These are phyloP conservation scores for Hemisphaericaspora xylofermentans DNA, from an alignment of 1,139 yeast genomes.

Conservation along the genomic window DNA sequence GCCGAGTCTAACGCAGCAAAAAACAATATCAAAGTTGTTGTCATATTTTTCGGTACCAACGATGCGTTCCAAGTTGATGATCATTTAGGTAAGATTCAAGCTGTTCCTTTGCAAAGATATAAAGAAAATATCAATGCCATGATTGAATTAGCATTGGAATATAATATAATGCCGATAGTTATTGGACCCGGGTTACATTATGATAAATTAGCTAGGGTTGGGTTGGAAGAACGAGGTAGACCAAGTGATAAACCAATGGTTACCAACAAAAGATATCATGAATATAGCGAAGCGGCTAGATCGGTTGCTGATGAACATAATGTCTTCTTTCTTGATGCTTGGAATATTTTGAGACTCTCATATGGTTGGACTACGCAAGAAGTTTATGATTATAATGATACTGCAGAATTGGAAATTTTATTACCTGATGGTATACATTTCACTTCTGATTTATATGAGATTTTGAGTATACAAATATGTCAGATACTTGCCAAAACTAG, in stretches of 20 bases:
- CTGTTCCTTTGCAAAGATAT: conserved; percentile 52
- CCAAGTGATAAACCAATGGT: conserved; percentile 16
- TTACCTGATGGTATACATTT: conserved; percentile 68
- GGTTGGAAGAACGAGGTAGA: conserved; percentile 9
- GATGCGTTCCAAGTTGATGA: conserved; percentile 59
- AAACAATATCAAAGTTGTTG: conserved; percentile 38
- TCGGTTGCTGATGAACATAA: conserved; percentile 42
- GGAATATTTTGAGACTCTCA: conserved; percentile 39
- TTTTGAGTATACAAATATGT: conserved; percentile 47
- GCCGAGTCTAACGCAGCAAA: conserved; percentile 34
- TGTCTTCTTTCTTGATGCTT: conserved; percentile 56
- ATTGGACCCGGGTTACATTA: conserved; percentile 69
- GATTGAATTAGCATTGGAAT: conserved; percentile 33
- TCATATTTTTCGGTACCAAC: conserved; percentile 75
- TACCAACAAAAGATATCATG: conserved; percentile 28
- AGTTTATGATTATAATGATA: conserved; percentile 12
- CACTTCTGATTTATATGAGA: conserved; percentile 55
- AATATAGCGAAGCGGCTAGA: conserved; percentile 52
- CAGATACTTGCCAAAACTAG: conserved; percentile 51
- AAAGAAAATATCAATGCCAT: conserved; percentile 44
- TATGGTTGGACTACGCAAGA: conserved; percentile 20
- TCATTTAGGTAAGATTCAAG: conserved; percentile 51
- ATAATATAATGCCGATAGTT: conserved; percentile 50
- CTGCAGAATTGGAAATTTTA: conserved; percentile 16
- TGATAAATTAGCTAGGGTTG: conserved; percentile 12